Evolutionary conservation across 495 filamentous ascomycete genomes (phyloP).

Genomic region (Venustampulla echinocandica): DNA sequence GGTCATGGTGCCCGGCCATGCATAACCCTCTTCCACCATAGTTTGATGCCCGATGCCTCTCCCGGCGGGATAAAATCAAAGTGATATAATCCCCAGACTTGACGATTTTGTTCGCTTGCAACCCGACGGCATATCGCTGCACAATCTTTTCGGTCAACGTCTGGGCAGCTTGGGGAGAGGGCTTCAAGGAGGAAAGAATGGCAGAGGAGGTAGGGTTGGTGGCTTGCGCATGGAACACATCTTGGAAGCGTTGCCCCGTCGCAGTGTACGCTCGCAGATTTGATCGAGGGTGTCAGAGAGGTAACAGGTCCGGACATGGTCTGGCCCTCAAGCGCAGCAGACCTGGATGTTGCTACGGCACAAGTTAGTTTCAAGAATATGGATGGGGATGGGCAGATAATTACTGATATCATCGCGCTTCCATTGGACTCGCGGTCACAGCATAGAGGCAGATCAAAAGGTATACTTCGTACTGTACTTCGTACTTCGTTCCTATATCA

Average conservation of each 20-base stretch:
- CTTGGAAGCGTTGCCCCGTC: conserved; percentile 31
- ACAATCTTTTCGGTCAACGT: conserved; percentile 92
- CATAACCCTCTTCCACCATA: conserved; percentile 60
- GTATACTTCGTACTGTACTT: background rate
- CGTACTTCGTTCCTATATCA: too few species aligned
- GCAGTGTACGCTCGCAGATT: conserved; percentile 28
- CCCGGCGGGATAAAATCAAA: conserved; percentile 74
- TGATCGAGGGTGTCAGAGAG: conserved; percentile 9
- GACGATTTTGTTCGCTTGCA: conserved; percentile 63
- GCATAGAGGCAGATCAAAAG: background rate
- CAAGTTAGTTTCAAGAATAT: too few species aligned
- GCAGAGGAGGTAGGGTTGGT: conserved; percentile 35
- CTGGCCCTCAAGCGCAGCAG: conserved; percentile 18
- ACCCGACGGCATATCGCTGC: conserved; percentile 64
- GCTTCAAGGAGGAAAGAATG: conserved; percentile 35
- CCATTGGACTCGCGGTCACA: conserved; percentile 9
- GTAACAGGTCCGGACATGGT: conserved; percentile 15
- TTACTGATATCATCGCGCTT: conserved; percentile 20
- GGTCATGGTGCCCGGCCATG: conserved; percentile 67
- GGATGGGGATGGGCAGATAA: background rate
- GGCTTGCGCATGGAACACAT: conserved; percentile 44
- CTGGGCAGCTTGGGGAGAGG: conserved; percentile 45
- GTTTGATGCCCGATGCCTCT: conserved; percentile 85
- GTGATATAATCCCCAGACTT: conserved; percentile 76
- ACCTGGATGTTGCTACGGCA: conserved; percentile 16